Evolutionary conservation across 441 rosid genomes (phyloP).

Genomic region (Dalechampia spathulata): DNA sequence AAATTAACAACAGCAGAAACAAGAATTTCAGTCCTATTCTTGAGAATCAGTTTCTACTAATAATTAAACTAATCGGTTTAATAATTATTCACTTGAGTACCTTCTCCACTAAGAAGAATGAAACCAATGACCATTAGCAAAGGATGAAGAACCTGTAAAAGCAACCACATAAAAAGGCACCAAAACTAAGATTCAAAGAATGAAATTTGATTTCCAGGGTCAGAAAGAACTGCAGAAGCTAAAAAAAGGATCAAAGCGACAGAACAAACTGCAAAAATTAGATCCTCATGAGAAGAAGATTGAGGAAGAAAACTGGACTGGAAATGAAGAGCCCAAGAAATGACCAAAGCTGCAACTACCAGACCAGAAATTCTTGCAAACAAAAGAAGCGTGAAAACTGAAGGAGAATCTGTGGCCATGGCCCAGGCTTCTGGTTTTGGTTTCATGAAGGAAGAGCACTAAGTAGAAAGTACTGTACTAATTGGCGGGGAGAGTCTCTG

Average conservation of each 20-base stretch:
- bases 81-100: too few relatives aligned
- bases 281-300: slow-evolving; percentile 39
- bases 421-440: background rate
- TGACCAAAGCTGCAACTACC: slow-evolving; percentile 42
- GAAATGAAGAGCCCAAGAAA: slow-evolving; percentile 60
- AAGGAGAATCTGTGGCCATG: slow-evolving; percentile 18
- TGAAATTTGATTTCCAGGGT: background rate
- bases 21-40: background rate
- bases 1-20: slow-evolving; percentile 5
- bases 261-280: slow-evolving; percentile 51
- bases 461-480: too few relatives aligned
- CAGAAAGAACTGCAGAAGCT: background rate
- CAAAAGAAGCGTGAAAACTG: slow-evolving; percentile 36
- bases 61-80: too few relatives aligned
- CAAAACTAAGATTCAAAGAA: background rate
- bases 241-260: background rate
- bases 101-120: slow-evolving; percentile 90
- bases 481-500: background rate
- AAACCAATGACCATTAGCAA: slow-evolving; percentile 89
- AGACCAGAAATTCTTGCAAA: slow-evolving; percentile 60
- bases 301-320: slow-evolving; percentile 51
- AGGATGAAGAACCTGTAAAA: slow-evolving; percentile 66
- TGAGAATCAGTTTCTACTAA: too few relatives aligned
- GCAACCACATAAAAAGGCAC: background rate
- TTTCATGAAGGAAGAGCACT: too few relatives aligned